Base-by-base conservation (phyloP, 495 filamentous ascomycete genomes). In the Chaetomium cochliodes region DNA sequence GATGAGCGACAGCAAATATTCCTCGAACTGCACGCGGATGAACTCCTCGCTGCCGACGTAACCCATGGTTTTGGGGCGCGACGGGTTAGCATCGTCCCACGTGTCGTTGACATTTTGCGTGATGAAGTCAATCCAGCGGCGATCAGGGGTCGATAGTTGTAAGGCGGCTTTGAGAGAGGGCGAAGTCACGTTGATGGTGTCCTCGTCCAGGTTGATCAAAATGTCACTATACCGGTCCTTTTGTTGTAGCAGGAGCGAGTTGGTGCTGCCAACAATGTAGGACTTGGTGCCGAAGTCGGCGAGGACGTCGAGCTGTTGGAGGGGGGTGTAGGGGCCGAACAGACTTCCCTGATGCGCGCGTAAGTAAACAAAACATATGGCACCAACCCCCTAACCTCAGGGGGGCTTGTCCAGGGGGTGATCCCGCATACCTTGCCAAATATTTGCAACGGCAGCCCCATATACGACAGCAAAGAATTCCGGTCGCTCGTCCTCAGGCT, bases 21-120 rank as follows among this genome's bases (percentile, higher is more conserved):
- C 96, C 79, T 98, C 94, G 65, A 98, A 98, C 70, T 98, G 94
- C 8, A 98, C 85, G 22, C 94, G 86, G 70, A 98, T 98, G 73
- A 97, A 98, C 72, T 98, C 96, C 79, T 98, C 94, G 64, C 93
- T 97, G 58, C 94, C 94, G 69, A 92, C 89, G 72, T 97, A 98
- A 20, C 93, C 93, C 80, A 96, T 89, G 8, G 92, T 96, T 69
- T 92, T 96, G 18, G 94, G 94, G 49, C 90, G 85, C 57, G 86
- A 82, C 8, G 94, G 94, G 75, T 98, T 92, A 7, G 86, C 80
- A 44, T 96, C 91, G 76, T 98, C 93, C 94, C 94, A 98, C 1
- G 93, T 97, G 63, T 97, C 93, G 69, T 92, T 91, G 41, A 98
- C 91, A 50, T 92, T 89, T 73, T 96, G 91, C 11, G 92, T 92